Evolutionary conservation across 805 yeast species (phyloP).

Genomic region (Lachancea fermentati): DNA sequence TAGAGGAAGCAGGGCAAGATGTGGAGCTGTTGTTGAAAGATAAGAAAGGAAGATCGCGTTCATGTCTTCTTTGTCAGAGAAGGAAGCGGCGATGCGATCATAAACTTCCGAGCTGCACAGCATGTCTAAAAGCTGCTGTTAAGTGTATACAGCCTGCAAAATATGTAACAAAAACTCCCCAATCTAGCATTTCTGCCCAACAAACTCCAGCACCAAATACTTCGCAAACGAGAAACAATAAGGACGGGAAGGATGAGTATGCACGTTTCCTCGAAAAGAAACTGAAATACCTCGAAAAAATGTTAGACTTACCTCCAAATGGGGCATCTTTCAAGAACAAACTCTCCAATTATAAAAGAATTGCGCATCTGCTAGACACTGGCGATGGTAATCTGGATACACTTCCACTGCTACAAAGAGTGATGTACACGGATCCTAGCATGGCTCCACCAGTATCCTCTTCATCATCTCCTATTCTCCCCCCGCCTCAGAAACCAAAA

Average conservation of each 20-base stretch:
- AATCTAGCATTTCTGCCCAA: constrained; percentile 1
- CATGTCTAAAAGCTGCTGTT: constrained; percentile 58
- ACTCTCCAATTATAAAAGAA: constrained; percentile 33
- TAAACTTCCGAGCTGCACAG: constrained; percentile 56
- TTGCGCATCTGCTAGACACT: constrained; percentile 31
- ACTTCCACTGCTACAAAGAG: neutral
- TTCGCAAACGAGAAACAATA: neutral
- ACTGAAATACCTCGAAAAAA: constrained; percentile 45
- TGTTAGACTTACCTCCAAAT: constrained; percentile 30
- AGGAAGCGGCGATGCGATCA: constrained; percentile 64
- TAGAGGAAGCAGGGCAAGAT: constrained; percentile 31
- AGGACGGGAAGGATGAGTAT: constrained; percentile 45
- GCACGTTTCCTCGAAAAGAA: constrained; percentile 51
- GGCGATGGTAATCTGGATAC: neutral
- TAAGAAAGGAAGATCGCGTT: constrained; percentile 51
- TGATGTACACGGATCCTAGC: neutral
- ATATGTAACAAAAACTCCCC: constrained; percentile 29
- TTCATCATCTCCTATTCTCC: constrained; percentile 8
- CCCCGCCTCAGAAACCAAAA: constrained; percentile 7
- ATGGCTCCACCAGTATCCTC: neutral
- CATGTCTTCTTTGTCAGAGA: constrained; percentile 51
- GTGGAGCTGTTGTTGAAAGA: constrained; percentile 32
- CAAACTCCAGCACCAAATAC: constrained; percentile 1
- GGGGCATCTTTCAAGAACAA: constrained; percentile 29
- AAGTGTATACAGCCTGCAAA: constrained; percentile 60